These are phyloP conservation scores for Myriangium duriaei DNA, from an alignment of 2,329 filamentous ascomycete species.

Conservation along the genomic window DNA sequence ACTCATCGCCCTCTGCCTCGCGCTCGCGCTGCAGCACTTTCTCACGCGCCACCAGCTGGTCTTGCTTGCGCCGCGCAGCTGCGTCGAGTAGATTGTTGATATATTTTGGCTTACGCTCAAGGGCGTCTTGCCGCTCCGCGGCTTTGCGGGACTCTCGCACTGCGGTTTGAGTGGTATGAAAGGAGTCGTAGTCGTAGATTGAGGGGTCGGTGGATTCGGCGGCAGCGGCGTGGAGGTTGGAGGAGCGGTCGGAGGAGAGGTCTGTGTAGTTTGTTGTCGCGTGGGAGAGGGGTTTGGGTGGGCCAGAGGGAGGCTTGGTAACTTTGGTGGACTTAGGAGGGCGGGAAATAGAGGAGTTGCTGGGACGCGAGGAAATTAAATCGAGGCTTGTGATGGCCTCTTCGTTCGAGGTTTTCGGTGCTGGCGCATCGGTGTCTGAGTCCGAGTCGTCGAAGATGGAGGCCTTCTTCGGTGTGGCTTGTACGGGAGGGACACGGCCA, in stretches of 20 bases:
- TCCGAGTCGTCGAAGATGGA: constrained; percentile 46
- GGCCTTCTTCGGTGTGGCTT: constrained; percentile 18
- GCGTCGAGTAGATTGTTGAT: constrained; percentile 63
- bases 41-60: constrained; percentile 66
- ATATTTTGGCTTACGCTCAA: constrained; percentile 60
- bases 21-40: constrained; percentile 67
- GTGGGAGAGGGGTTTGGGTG: constrained; percentile 28
- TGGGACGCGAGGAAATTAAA: constrained; percentile 25
- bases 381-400: constrained; percentile 45
- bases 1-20: constrained; percentile 69
- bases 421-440: constrained; percentile 37
- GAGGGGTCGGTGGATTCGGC: constrained; percentile 57
- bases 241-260: constrained; percentile 51
- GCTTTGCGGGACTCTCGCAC: constrained; percentile 42
- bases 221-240: constrained; percentile 50
- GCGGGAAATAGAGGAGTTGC: constrained; percentile 21
- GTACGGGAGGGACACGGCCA: constrained; percentile 13
- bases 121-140: constrained; percentile 39
- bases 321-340: constrained; percentile 21
- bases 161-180: constrained; percentile 63
- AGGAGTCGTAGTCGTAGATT: constrained; percentile 76
- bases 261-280: constrained; percentile 44
- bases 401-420: constrained; percentile 24
- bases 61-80: constrained; percentile 64
- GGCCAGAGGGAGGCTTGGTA: constrained; percentile 14